phyloP scores from a whole-genome alignment of 768 basidiomycete genomes.

The Hydnomerulius pinastri region DNA sequence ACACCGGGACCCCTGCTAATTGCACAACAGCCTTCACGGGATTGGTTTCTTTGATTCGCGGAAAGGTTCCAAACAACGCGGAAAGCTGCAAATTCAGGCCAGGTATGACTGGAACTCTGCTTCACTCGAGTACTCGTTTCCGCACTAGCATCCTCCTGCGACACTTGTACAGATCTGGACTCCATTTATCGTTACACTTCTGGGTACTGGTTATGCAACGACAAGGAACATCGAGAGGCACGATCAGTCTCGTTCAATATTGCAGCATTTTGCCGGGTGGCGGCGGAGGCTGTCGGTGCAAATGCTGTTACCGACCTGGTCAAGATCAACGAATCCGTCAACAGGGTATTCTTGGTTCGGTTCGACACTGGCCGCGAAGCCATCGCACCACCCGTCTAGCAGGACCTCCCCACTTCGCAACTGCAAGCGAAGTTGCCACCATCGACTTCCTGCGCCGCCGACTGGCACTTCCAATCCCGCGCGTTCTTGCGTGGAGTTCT shows the following conservation, averaged over 20 bases:
- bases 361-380: constrained; percentile 14
- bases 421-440: constrained; percentile 41
- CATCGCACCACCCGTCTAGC: constrained; percentile 24
- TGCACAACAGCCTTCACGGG: not conserved
- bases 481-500: too few species aligned
- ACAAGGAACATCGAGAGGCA: constrained; percentile 14
- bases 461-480: too few species aligned
- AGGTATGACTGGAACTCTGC: not conserved
- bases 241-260: constrained; percentile 17
- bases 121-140: not conserved
- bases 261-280: constrained; percentile 20
- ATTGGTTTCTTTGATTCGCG: not conserved
- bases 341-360: constrained; percentile 15
- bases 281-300: constrained; percentile 9
- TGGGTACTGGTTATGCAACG: constrained; percentile 30
- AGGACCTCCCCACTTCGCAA: constrained; percentile 27
- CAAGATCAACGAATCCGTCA: constrained; percentile 17
- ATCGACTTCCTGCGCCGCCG: constrained; percentile 35
- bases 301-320: constrained; percentile 18
- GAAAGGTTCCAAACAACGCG: not conserved
- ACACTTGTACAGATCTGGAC: constrained; percentile 5
- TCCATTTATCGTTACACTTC: constrained; percentile 6
- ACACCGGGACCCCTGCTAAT: not conserved
- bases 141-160: too few species aligned
- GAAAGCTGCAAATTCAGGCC: constrained; percentile 5